phyloP scores from a whole-genome alignment of 2,329 filamentous ascomycete species.

The Tolypocladium amazonense region DNA sequence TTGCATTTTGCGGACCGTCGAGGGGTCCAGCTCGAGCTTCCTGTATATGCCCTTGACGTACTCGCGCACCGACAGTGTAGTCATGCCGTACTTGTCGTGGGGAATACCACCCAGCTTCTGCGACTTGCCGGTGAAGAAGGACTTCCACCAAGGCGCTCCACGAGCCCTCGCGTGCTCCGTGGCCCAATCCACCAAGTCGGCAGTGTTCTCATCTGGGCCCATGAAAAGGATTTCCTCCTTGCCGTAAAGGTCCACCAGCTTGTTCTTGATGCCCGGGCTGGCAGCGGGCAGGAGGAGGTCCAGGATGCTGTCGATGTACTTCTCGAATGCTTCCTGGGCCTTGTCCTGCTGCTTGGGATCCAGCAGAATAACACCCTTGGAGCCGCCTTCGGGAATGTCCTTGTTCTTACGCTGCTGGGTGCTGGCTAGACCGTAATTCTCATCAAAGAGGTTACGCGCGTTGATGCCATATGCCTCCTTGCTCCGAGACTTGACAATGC shows the following conservation, averaged over 20 bases:
- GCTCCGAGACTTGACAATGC: constrained; percentile 96
- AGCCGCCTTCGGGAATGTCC: constrained; percentile 95
- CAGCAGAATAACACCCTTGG: constrained; percentile 93
- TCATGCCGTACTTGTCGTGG: constrained; percentile 96
- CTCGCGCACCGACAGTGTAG: constrained; percentile 88
- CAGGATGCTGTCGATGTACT: constrained; percentile 98
- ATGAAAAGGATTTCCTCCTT: constrained; percentile 97
- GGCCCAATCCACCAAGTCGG: constrained; percentile 96
- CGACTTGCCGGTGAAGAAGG: constrained; percentile 98
- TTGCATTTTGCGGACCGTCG: constrained; percentile 84
- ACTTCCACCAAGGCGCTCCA: constrained; percentile 98
- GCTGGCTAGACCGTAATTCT: constrained; percentile 97
- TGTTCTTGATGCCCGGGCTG: constrained; percentile 97
- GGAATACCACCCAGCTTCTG: constrained; percentile 93
- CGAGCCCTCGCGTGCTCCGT: constrained; percentile 82
- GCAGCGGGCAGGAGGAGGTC: constrained; percentile 83
- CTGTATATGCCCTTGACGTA: constrained; percentile 96
- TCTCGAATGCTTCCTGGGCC: constrained; percentile 86
- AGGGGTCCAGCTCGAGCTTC: constrained; percentile 82
- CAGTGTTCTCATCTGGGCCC: constrained; percentile 98
- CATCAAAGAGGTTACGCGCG: constrained; percentile 89
- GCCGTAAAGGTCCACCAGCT: constrained; percentile 88
- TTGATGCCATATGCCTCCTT: constrained; percentile 96
- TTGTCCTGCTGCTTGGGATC: constrained; percentile 93
- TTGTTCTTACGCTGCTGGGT: constrained; percentile 99